Evolutionary conservation across 768 basidiomycete genomes (phyloP), one percentile per base, ranked within the genome.

Genomic region (Clavulina sp.): DNA sequence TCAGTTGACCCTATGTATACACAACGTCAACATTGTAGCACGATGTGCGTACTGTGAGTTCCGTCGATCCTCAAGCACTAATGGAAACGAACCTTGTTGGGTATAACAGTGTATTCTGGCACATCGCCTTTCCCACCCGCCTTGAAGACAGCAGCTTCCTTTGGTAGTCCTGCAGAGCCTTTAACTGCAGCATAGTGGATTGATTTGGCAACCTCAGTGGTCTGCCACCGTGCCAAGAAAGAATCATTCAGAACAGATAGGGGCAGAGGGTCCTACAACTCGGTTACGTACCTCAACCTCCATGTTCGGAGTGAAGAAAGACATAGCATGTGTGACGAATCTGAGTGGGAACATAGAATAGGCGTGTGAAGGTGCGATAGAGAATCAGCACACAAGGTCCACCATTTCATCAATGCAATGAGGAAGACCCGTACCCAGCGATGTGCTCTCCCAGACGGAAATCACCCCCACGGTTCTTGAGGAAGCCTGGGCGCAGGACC

Each of bases 401-500:
- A n/a, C n/a, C n/a, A n/a, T n/a, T n/a, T n/a, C n/a, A n/a, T n/a
- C n/a, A n/a, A n/a, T n/a, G n/a, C n/a, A n/a, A n/a, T n/a, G n/a
- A n/a, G n/a, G n/a, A n/a, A n/a, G n/a, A n/a, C n/a, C n/a, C n/a
- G n/a, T n/a, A n/a, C n/a, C n/a, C n/a, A n/a, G n/a, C n/a, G n/a
- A n/a, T n/a, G n/a, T n/a, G n/a, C n/a, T n/a, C n/a, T n/a, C n/a
- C n/a, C n/a, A n/a, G n/a, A n/a, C n/a, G n/a, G n/a, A n/a, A n/a
- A n/a, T n/a, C n/a, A n/a, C 74, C 64, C 1, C 30, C 28, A 1
- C 74, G 69, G 3, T 60, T 31, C 2, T 61, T 64, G 9, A 86
- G 63, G n/a, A 70, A 54, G 0, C 60, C 75, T 2, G 86, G 83
- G 19, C 81, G 73, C 62, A 85, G 79, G 44, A 84, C 60, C 54